These are phyloP conservation scores for Xylaria digitata DNA, from an alignment of 2,329 filamentous ascomycete species.

Conservation along the genomic window DNA sequence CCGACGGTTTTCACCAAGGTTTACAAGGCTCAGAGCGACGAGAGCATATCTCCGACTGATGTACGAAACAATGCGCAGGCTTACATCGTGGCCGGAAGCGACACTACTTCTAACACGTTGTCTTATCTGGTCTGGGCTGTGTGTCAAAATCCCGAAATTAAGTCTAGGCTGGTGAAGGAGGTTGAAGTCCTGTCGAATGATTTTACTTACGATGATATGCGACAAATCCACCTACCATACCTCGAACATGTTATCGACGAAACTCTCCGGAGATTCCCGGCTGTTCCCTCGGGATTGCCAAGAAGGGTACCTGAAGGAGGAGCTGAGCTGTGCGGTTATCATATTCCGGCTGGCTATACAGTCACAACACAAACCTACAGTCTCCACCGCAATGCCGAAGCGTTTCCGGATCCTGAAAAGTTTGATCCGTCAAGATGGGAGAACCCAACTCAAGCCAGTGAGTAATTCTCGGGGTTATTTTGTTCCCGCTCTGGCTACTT, in stretches of 20 bases:
- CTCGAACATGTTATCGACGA: constrained; percentile 50
- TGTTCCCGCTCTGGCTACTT: too few relatives aligned
- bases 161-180: constrained; percentile 40
- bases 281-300: constrained; percentile 50
- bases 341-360: constrained; percentile 50
- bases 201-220: constrained; percentile 49
- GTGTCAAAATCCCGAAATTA: constrained; percentile 48
- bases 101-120: constrained; percentile 63
- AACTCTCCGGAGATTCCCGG: constrained; percentile 50
- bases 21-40: constrained; percentile 50
- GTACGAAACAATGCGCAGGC: constrained; percentile 37
- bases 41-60: constrained; percentile 39
- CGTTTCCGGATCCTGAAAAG: constrained; percentile 53
- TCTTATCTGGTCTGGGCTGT: constrained; percentile 60
- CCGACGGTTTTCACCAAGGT: constrained; percentile 55
- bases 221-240: constrained; percentile 46
- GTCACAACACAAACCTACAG: constrained; percentile 54
- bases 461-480: too few relatives aligned
- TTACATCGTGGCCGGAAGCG: constrained; percentile 63
- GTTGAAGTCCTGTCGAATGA: constrained; percentile 40
- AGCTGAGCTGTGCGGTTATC: constrained; percentile 49
- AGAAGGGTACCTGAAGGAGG: constrained; percentile 51
- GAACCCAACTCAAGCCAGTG: constrained; percentile 40
- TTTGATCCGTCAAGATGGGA: constrained; percentile 45
- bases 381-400: constrained; percentile 53